These are phyloP conservation scores for Coemansia sp. DNA, from an alignment of 192 early-diverging fungal genomes.

Conservation along the genomic window DNA sequence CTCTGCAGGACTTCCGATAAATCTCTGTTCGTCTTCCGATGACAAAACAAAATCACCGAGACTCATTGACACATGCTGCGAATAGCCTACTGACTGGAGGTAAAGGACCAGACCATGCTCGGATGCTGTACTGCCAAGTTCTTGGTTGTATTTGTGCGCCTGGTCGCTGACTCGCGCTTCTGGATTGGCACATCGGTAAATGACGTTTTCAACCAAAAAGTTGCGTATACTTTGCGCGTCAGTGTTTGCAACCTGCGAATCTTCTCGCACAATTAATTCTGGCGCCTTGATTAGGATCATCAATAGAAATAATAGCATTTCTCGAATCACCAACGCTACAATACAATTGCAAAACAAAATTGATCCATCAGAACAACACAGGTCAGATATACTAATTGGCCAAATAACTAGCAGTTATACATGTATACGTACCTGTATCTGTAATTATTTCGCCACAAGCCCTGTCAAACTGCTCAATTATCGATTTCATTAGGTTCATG, in stretches of 20 bases:
- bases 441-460: neutral
- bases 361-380: neutral
- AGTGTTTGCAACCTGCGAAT: constrained; percentile 4
- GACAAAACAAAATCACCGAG: constrained; percentile 19
- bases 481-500: constrained; percentile 35
- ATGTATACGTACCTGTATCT: constrained; percentile 3
- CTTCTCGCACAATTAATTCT: constrained; percentile 23
- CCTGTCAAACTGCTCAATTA: constrained; percentile 41
- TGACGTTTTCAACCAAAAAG: constrained; percentile 43
- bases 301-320: constrained; percentile 13
- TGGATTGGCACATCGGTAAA: constrained; percentile 24
- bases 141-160: constrained; percentile 24
- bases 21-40: constrained; percentile 14
- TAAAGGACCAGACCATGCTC: constrained; percentile 9
- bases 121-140: constrained; percentile 8
- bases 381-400: neutral
- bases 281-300: constrained; percentile 24
- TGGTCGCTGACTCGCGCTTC: neutral
- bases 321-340: constrained; percentile 32
- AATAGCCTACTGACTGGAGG: constrained; percentile 8
- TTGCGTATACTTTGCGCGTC: constrained; percentile 22
- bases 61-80: constrained; percentile 3
- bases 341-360: neutral
- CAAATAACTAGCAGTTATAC: too few relatives aligned
- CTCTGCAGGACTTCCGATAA: constrained; percentile 5